Percentiles rank a stretch among this genome's conserved stretches.
Evolutionary conservation across 2,329 filamentous ascomycete species (phyloP).

Genomic region (Mycosphaerelloides madeirae): DNA sequence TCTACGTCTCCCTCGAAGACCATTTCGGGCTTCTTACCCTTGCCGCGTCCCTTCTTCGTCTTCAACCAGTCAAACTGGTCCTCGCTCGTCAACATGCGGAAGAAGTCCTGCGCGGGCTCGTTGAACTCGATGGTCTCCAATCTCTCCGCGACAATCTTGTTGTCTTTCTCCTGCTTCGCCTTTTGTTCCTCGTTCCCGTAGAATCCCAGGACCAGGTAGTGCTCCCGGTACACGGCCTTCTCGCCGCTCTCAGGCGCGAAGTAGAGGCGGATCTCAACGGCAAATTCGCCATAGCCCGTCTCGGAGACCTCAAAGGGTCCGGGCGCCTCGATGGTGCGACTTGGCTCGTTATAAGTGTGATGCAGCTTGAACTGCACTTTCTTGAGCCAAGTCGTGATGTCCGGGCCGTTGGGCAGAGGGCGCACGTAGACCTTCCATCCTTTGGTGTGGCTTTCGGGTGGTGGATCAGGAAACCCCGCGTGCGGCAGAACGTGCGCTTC

Average conservation of each 20-base stretch:
- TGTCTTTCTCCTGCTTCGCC: conserved; percentile 60
- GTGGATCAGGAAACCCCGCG: conserved; percentile 69
- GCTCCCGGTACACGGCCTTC: conserved; percentile 93
- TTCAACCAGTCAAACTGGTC: conserved; percentile 52
- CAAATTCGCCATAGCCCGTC: conserved; percentile 97
- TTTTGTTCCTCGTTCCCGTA: conserved; percentile 72
- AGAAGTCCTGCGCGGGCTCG: conserved; percentile 90
- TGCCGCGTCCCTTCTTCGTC: conserved; percentile 56
- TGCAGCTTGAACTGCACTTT: conserved; percentile 98
- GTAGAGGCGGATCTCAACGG: conserved; percentile 91
- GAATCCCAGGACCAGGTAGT: conserved; percentile 84
- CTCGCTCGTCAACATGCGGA: conserved; percentile 75
- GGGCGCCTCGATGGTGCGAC: conserved; percentile 72
- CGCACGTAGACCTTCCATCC: conserved; percentile 94
- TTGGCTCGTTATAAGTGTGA: conserved; percentile 89
- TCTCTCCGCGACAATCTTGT: conserved; percentile 69
- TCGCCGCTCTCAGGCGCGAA: conserved; percentile 83
- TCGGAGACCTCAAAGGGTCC: conserved; percentile 81
- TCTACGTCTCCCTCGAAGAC: conserved; percentile 53
- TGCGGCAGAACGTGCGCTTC: conserved; percentile 57
- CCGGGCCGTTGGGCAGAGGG: conserved; percentile 74
- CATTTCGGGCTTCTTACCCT: conserved; percentile 44
- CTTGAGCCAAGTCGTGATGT: conserved; percentile 91
- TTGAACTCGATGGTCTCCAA: conserved; percentile 97
- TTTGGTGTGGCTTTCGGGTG: conserved; percentile 89